Evolutionary conservation across 1,284 basidiomycete genomes (phyloP).

Genomic region (Ustilago xerochloae): DNA sequence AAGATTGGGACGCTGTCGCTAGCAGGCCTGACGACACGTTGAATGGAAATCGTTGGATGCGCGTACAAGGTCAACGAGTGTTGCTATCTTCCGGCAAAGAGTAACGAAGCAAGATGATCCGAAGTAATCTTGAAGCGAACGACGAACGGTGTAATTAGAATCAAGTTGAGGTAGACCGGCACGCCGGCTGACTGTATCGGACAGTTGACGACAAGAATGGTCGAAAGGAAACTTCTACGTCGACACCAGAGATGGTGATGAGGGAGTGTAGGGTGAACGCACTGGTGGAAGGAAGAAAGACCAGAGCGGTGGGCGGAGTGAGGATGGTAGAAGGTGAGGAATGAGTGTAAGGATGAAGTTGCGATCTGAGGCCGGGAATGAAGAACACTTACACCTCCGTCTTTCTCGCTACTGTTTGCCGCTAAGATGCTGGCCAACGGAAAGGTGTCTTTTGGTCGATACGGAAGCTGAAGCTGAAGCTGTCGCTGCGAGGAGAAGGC

Average conservation of each 20-base stretch:
- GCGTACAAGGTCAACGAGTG: too few relatives aligned
- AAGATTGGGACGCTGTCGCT: neutral
- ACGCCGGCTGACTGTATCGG: too few relatives aligned
- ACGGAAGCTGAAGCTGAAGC: too few relatives aligned
- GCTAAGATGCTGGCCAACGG: neutral
- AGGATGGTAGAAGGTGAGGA: neutral
- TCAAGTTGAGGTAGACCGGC: too few relatives aligned
- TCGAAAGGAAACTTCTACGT: neutral
- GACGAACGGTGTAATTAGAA: too few relatives aligned
- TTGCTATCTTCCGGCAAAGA: too few relatives aligned
- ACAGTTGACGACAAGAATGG: too few relatives aligned
- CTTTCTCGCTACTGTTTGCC: neutral
- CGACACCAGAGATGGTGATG: neutral
- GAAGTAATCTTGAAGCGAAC: too few relatives aligned
- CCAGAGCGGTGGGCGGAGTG: neutral
- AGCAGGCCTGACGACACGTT: too few relatives aligned
- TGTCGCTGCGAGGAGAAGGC: neutral
- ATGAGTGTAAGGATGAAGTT: neutral
- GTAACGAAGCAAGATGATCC: too few relatives aligned
- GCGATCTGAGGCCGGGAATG: conserved; percentile 1
- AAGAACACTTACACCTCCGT: neutral
- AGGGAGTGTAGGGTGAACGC: neutral
- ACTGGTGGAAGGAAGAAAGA: neutral
- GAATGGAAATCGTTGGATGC: too few relatives aligned
- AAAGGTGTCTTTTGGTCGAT: neutral